Evolutionary conservation across 2,329 filamentous ascomycete genomes (phyloP), one percentile per base, ranked within the genome.

Genomic region (Aspergillus sojae): DNA sequence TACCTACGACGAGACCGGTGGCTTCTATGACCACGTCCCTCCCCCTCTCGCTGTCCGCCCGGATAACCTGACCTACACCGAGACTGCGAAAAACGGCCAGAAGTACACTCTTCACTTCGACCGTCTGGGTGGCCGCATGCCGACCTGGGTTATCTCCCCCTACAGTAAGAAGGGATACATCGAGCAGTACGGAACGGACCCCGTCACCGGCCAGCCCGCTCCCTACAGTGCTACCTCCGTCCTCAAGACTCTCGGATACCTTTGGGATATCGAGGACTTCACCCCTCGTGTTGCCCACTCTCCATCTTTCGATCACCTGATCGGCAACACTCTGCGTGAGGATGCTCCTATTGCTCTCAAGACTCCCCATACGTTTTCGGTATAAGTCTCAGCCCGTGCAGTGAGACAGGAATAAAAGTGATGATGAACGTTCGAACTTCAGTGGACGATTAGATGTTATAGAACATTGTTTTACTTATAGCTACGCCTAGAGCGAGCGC

Each of bases 11-110:
- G 76, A 79, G 69, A 77, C 69, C 14, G 75, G 76, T 30, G 77
- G 77, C 19, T 78, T 79, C 71, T 72, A 75, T 58, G 77, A 79
- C 69, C 77, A 79, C 65, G 75, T 78, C 19, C 68, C 70, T 9
- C 73, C 77, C 1, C 75, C 75, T 7, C 68, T 73, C n/a, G 77
- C 75, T 21, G 62, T 66, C 5, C 69, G 71, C 5, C 76, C 75
- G 0, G 78, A 80, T 56, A 64, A 75, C 61, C 61, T 76, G 19
- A 75, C 71, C 7, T 77, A 76, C 60, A 81, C 77, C 7, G 68
- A 71, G 34, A 69, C 61, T 2, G 70, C 73, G 2, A 70, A 72
- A 1, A 67, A 66, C 11, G 73, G 72, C 21, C 54, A 70, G 62
- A 43, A 68, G 28, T 76, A 74, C 41, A 74, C 70, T 4, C 71